Evolutionary conservation across 2,329 filamentous ascomycete genomes (phyloP).

Genomic region (Penicillium sp.): DNA sequence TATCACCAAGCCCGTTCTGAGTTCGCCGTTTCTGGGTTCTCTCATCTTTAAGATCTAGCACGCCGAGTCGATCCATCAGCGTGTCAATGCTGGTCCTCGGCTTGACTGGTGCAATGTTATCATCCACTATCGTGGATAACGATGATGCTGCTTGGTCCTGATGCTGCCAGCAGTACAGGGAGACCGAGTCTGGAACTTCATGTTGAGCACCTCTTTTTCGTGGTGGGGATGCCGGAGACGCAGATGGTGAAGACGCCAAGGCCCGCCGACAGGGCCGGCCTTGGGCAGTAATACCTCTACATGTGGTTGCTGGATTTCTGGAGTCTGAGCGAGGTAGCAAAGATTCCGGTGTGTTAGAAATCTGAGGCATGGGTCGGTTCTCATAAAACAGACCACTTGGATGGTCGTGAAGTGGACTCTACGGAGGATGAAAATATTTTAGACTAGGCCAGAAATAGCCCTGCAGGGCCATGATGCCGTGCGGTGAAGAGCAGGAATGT

Average conservation of each 20-base stretch:
- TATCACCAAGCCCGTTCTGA: constrained; percentile 10
- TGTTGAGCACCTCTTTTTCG: constrained; percentile 24
- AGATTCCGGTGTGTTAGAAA: constrained; percentile 76
- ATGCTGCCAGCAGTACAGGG: constrained; percentile 90
- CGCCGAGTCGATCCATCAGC: constrained; percentile 73
- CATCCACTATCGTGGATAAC: constrained; percentile 15
- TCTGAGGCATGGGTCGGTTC: constrained; percentile 59
- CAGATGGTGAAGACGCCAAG: constrained; percentile 52
- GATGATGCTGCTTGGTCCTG: constrained; percentile 70
- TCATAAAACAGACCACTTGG: background rate
- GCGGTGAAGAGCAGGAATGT: constrained; percentile 8
- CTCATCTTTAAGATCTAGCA: constrained; percentile 62
- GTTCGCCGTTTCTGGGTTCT: constrained; percentile 5
- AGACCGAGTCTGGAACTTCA: constrained; percentile 29
- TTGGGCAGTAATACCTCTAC: constrained; percentile 78
- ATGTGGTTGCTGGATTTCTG: constrained; percentile 79
- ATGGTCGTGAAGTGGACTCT: background rate
- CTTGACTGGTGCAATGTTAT: constrained; percentile 47
- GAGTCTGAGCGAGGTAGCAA: constrained; percentile 78
- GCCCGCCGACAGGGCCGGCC: constrained; percentile 82
- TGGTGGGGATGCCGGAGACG: constrained; percentile 22
- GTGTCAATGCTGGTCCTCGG: constrained; percentile 83
- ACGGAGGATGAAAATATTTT: constrained; percentile 1
- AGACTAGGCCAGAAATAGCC: background rate
- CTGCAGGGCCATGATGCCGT: background rate